Percentiles rank a stretch among this genome's conserved stretches.
These are phyloP conservation scores for Lipomyces yamadae DNA, from an alignment of 805 yeast species.

Conservation along the genomic window DNA sequence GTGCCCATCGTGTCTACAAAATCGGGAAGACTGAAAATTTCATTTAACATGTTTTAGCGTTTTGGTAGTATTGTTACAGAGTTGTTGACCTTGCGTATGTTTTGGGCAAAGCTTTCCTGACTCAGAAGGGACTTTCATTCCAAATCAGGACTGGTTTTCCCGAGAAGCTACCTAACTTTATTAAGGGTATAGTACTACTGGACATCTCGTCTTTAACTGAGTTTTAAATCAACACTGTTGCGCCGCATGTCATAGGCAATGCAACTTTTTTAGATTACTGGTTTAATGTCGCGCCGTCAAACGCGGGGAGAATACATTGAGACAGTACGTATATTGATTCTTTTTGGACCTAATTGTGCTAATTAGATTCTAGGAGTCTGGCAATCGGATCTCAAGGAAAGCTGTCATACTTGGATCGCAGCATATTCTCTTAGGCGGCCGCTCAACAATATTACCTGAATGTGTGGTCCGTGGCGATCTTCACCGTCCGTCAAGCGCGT, in stretches of 20 bases:
- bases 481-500: conserved; percentile 8
- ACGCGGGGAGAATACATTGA: conserved; percentile 27
- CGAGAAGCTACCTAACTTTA: not conserved
- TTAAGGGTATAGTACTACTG: not conserved
- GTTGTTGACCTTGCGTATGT: too few relatives aligned
- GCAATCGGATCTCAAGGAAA: conserved; percentile 46
- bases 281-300: conserved; percentile 12
- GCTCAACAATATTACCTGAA: conserved; percentile 44
- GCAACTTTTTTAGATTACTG: not conserved
- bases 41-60: too few relatives aligned
- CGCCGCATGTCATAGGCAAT: not conserved
- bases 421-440: conserved; percentile 48
- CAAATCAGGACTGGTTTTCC: not conserved
- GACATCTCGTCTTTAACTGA: too few relatives aligned
- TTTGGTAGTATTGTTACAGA: too few relatives aligned
- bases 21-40: too few relatives aligned
- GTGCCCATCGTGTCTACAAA: too few relatives aligned
- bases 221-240: not conserved
- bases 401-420: conserved; percentile 47
- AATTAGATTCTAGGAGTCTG: conserved; percentile 39
- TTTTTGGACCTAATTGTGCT: not conserved
- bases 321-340: conserved; percentile 12
- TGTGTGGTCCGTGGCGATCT: conserved; percentile 47
- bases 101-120: too few relatives aligned
- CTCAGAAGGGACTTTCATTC: not conserved